Base-by-base conservation (phyloP, 2,329 filamentous ascomycete genomes). In the Trichoderma citrinoviride region DNA sequence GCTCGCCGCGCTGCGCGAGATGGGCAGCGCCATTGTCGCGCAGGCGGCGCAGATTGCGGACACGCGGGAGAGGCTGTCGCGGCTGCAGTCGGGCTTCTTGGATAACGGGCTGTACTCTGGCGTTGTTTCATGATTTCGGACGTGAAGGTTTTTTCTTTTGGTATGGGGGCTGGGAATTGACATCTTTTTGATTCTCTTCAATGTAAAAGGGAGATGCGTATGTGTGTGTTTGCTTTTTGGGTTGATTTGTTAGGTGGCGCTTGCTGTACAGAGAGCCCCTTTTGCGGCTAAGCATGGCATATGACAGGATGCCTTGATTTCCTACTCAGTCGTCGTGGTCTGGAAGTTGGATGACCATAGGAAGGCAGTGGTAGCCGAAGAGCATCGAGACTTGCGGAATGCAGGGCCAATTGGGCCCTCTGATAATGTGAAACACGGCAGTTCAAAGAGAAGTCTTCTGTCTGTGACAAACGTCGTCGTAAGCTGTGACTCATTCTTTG, bases 11-110 rank as follows among this genome's bases (percentile, higher is more conserved):
- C 69, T 80, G 15, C 70, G 77, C 12, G 77, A 80, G 61, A 77
- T 79, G 64, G 75, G 76, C 40, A 76, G 74, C 41, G 76, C 76
- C 12, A 81, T 80, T 61, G 71, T 80, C 25, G 73, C 72, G 5
- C 77, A 80, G 67, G 78, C 78, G 0, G 78, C 78, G 4, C 76
- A 77, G 66, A 80, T 80, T 68, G 78, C 78, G 14, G 78, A 80
- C 61, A 79, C 77, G 14, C 74, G 78, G 44, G 78, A 80, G 71
- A 72, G 76, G 43, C 60, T 80, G 63, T 79, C 78, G 41, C 74
- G 77, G 46, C 70, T 80, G 43, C 78, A 80, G 66, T 77, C 77
- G 15, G 77, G 78, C 7, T 77, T 79, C n/a, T 61, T 79, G 29
- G 75, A 78, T 60, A 76, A 71, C 49, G 77, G 77, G 8, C 69